Evolutionary conservation across 768 basidiomycete species (phyloP).

Genomic region (Tricholoma saponaceum): DNA sequence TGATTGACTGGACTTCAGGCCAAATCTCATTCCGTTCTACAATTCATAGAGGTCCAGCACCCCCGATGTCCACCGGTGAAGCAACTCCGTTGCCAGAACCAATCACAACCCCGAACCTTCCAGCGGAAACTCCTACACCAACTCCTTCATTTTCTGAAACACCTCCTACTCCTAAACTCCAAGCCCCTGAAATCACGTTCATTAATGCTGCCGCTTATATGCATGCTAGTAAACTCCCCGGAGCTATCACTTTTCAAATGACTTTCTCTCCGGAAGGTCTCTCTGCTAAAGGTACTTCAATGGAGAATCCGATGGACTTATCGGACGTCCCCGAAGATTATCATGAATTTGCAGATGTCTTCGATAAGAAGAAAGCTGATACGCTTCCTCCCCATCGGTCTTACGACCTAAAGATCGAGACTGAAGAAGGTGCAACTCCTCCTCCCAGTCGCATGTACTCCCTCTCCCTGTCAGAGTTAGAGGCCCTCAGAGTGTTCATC

Average conservation of each 20-base stretch:
- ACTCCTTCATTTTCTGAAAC: background rate
- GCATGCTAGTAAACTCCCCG: background rate
- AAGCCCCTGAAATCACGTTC: background rate
- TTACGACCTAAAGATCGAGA: too few relatives aligned
- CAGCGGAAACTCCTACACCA: background rate
- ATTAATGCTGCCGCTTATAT: background rate
- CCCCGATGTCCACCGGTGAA: background rate
- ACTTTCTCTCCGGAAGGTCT: background rate
- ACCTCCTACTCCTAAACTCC: background rate
- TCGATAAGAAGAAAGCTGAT: too few relatives aligned
- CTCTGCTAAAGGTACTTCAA: too few relatives aligned
- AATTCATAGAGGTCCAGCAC: background rate
- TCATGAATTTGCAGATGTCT: too few relatives aligned
- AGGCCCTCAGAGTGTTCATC: background rate
- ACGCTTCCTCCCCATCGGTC: too few relatives aligned
- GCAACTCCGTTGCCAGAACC: background rate
- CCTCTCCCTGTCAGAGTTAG: too few relatives aligned
- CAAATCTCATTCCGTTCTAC: background rate
- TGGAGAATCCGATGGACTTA: too few relatives aligned
- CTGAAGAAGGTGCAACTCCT: too few relatives aligned
- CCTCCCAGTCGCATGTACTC: too few relatives aligned
- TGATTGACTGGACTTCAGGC: background rate
- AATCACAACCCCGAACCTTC: background rate
- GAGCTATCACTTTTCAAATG: background rate
- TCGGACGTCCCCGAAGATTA: too few relatives aligned